Conservation (phyloP, 1,139 yeast species). For the Candida sp. region DNA sequence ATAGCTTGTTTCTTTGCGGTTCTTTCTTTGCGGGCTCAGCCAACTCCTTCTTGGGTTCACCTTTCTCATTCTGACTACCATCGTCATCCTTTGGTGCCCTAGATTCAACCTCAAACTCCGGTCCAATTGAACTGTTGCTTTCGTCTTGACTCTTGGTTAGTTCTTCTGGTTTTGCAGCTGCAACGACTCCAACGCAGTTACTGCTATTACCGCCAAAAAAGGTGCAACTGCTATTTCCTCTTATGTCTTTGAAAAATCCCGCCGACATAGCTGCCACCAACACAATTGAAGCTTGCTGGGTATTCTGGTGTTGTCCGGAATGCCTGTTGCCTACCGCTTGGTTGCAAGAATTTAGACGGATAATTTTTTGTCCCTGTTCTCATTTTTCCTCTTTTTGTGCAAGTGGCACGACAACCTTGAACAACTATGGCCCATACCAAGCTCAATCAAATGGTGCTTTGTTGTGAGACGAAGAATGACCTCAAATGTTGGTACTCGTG, state of each 20-base stretch:
- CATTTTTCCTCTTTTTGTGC: not conserved
- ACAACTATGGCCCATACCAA: too few species aligned
- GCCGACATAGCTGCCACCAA: not conserved
- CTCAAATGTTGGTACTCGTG: too few species aligned
- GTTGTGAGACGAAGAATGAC: too few species aligned
- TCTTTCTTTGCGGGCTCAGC: not conserved
- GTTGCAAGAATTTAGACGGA: not conserved
- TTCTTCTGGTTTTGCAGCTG: not conserved
- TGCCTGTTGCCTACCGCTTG: not conserved
- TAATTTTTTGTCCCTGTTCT: not conserved
- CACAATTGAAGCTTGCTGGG: too few species aligned
- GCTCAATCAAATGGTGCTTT: too few species aligned
- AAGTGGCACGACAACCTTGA: too few species aligned
- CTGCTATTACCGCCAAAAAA: not conserved
- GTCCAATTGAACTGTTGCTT: not conserved
- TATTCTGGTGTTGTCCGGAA: too few species aligned
- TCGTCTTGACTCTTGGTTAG: not conserved
- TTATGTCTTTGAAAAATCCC: slow-evolving; percentile 1
- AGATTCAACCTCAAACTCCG: not conserved
- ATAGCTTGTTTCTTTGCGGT: not conserved
- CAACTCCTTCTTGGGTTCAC: not conserved
- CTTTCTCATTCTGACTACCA: not conserved
- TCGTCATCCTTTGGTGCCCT: too few species aligned
- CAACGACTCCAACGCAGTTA: too few species aligned
- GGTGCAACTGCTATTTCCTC: not conserved